Evolutionary conservation across 176 grass and related monocot genomes (phyloP), one percentile per base, ranked within the genome.

Genomic region (Oryza australiensis): DNA sequence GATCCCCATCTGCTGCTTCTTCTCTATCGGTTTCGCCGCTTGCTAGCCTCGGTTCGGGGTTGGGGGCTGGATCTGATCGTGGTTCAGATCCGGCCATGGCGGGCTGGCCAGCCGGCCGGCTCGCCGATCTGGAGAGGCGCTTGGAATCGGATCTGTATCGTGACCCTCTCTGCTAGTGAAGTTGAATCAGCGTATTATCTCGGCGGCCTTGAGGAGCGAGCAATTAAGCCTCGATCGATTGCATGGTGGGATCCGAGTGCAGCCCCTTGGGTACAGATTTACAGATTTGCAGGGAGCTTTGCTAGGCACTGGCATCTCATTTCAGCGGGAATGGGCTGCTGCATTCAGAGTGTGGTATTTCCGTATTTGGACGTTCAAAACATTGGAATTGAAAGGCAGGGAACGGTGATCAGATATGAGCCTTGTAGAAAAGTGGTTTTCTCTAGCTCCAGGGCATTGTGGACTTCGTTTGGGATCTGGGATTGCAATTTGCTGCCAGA

Each of bases 81-180:
- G 26, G 28, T 28, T 26, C 29, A 85, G 84, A 90, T 90, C 79
- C 88, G 64, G 74, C 59, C 20, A 41, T 3, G 33, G 26, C 66
- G 22, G 13, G 14, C 60, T 23, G 60, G 60, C 23, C 10, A 24
- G 2, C n/a, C 18, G 29, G 42, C 7, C n/a, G n/a, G n/a, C n/a
- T n/a, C n/a, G n/a, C 34, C 35, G 83, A 48, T 57, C 67, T 67
- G 73, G 29, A 59, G 18, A 11, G 11, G 55, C 46, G 3, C n/a
- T 5, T 60, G 66, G 62, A 45, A 82, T 80, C 24, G 70, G 84
- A 86, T 86, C 83, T 85, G 57, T 33, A 29, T 3, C 34, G 62
- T 66, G 57, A 82, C 81, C 57, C 38, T 55, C 77, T 60, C 77
- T 60, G 55, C 20, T 23, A n/a, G 27, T 1, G 28, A 89, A n/a